Evolutionary conservation across 208 protist species (phyloP), one percentile per base, ranked within the genome.

Genomic region (Trypanosomatidae sp.): DNA sequence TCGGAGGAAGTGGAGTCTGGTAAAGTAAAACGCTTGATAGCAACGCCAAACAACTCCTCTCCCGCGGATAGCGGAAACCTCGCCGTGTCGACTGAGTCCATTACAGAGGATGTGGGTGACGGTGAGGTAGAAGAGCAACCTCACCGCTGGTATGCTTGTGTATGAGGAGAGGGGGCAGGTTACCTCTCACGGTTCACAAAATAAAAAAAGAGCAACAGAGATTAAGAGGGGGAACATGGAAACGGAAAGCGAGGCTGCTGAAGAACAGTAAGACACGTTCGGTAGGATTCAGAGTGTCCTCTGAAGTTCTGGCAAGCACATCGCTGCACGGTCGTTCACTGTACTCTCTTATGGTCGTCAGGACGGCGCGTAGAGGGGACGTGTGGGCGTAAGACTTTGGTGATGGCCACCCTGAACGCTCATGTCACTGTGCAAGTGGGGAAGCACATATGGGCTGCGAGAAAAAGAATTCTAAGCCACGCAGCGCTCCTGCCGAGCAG

Each of bases 21-120:
- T 25, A 75, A 46, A n/a, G 80, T 47, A 65, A 84, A 84, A 9
- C 75, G 74, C 28, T 69, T 73, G 46, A 79, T 79, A 12, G 73
- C 52, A 22, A 66, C 30, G 9, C 70, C 62, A 10, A 62, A 25
- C 10, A 58, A 59, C 52, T 72, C 70, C 50, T 62, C 28, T 47
- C 58, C 74, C 1, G 55, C 12, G 15, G 67, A 66, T n/a, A 50
- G 36, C 12, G 19, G 6, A 41, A 28, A n/a, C 33, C 15, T 19
- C 33, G 30, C 9, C 9, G 62, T 39, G 17, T 13, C 6, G 47
- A 15, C 25, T 13, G 46, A n/a, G 19, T 69, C 49, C 66, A 69
- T 59, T 12, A 41, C 2, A 30, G 30, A 44, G 22, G 30, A 68
- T 53, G 8, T n/a, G 9, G 13, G 13, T n/a, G 46, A 39, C 13